Base-by-base conservation (phyloP, 768 basidiomycete species). In the Mycena leptocephala region DNA sequence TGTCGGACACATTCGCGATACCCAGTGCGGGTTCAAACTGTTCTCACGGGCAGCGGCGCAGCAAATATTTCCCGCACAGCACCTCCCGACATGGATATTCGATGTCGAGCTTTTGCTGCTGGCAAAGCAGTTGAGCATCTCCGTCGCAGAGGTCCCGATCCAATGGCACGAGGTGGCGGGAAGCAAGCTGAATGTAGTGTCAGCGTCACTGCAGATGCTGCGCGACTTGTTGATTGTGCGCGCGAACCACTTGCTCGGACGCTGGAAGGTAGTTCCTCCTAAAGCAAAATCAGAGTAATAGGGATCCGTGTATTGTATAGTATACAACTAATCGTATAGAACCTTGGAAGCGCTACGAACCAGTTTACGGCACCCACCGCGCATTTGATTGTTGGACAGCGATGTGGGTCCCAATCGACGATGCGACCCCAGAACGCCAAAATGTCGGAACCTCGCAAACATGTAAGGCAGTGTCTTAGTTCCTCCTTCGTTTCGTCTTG, bases 1-100 rank as follows among this genome's bases (percentile, higher is more conserved):
- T 59, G 96, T 97, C 4, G 94, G 94, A 10, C 94, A 96, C 81
- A 95, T 98, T 75, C 92, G 95, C 30, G 97, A 98, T 86, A 99
- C 97, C 22, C 97, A 98, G 83, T 98, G 97, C 82, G 97, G 97
- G 37, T 99, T 99, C 92, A 99, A 99, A 86, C 91, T 99, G 32
- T 97, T 98, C 86, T 93, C 96, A 20, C 95, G 96, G 14, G 80
- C 88, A 4, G 94, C 97, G 0, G 97, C 97, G 11, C 92, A 89
- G 65, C 90, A 91, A 73, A 93, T 99, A 75, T 99, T 98, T 84
- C 96, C 96, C 0, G 88, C 89, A 2, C 94, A 98, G 81, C 97
- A 96, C 80, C 93, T 98, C 33, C 88, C 94, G 7, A 94, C 95
- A 1, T 99, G 97, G 97, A 97, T 98, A 83, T 99, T 99, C 80